Base-by-base conservation (phyloP, 169 alveolate species). In the Eimeria tenella region DNA sequence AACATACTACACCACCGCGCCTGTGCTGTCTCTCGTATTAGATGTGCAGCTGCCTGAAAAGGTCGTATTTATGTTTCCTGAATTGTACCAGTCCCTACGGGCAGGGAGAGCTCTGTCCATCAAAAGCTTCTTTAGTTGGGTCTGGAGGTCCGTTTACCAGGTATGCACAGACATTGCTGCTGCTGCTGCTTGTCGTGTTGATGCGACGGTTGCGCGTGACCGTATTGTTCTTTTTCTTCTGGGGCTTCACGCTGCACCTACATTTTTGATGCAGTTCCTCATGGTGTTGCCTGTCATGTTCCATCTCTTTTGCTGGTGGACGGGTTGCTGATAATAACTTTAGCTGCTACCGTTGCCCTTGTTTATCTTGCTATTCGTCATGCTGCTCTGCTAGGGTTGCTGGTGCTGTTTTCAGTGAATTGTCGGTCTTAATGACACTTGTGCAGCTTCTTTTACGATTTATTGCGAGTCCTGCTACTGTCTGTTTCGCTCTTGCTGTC, bases 51-150 rank as follows among this genome's bases (percentile, higher is more conserved):
- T 98, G 83, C 96, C 96, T 62, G 98, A 97, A 94, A 96, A 95
- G 58, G 97, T 97, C 25, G 98, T 95, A 15, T 84, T 98, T 87
- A 96, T 98, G 84, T 99, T 96, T 95, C 99, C 99, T 21, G 99
- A 98, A 94, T 96, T 99, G 68, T 99, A 99, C 94, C 98, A 97
- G 89, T 97, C 98, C 23, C 97, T 98, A 63, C 96, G 98, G 90
- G 97, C 97, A 83, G 99, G 99, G 49, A 96, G 99, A 86, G 99
- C 97, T 87, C 93, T 99, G 95, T 98, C 98, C 87, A 95, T 97
- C 25, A 99, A 99, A 93, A 97, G 99, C 13, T 99, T 99, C 97
- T 96, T 98, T 70, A 96, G 98, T 56, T 99, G 99, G 99, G 97
- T 98, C 49, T 98, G 99, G 99, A 98, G 98, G 87, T 97, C 98